Base-by-base conservation (phyloP, 2,329 filamentous ascomycete species). In the Penicillium sumatraense region DNA sequence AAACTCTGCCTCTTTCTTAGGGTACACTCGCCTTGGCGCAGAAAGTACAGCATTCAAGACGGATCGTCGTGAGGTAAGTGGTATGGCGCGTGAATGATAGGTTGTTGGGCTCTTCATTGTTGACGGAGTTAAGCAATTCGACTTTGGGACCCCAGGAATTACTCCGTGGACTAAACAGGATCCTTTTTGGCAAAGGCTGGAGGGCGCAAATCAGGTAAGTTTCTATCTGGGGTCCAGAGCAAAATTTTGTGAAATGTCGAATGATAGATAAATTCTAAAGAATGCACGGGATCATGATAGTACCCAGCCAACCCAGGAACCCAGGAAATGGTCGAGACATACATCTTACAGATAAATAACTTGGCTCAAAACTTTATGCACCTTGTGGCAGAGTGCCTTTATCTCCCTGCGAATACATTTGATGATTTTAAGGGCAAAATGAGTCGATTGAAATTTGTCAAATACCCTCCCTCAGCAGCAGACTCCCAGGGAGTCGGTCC, bases 391-490 rank as follows among this genome's bases (percentile, higher is more conserved):
- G 81, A 85, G 65, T 77, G 76, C 11, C 74, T 85, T n/a, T 79
- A 77, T 0, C 73, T 85, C 0, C 63, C 77, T 0, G 49, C 73
- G 0, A 69, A 73, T 14, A 81, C 82, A 0, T 84, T 85, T 62
- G 74, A 78, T 53, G 71, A 69, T 11, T 84, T 84, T 71, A 65
- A 64, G 47, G 72, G 72, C 2, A 64, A 64, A 3, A 84, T 85
- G 72, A 81, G 83, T 63, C 64, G 72, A 57, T 72, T 85, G 36
- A 85, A 85, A 52, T 81, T 84, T 51, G 75, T 84, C 53, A 84
- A 83, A 64, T 84, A 84, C 53, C 82, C 82, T 0, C 80, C 60
- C 4, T 54, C 66, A 1, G 49, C 63, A 13, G 60, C 62, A 2
- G 68, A 63, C 24, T 78, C 77, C 0, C 82, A 85, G 63, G 82